Evolutionary conservation across 1,284 basidiomycete genomes (phyloP), one percentile per base, ranked within the genome.

Genomic region (Erythrobasidium hasegawianum): DNA sequence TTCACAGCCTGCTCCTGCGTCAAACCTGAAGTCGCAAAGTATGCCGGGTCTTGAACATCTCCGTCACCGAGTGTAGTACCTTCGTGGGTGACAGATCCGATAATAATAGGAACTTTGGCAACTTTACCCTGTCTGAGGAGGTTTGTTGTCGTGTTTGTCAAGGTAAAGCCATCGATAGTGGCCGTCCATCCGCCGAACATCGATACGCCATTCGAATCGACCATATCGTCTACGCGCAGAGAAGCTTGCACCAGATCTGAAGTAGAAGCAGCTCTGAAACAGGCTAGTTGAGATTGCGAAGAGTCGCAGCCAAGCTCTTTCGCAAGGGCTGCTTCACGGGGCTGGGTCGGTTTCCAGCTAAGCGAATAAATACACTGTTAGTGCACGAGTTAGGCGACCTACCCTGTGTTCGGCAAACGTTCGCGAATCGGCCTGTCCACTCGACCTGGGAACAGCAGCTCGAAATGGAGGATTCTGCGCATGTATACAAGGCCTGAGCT

Each of bases 91-190:
- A 64, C 61, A 29, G 54, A 18, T 26, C 61, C 18, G 58, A 64
- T 45, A 5, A 61, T 61, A 40, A 61, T 29, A 53, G 68, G 65
- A 1, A 69, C 57, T 20, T 64, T 68, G 11, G 70, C 70, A 45
- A 60, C 27, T 47, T 71, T 71, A 16, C 70, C 68, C 14, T 29
- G 22, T 27, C 39, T 24, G 60, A 64, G 56, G 20, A 67, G 59
- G 20, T 58, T 61, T 1, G 68, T 67, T 18, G 60, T 50, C 14
- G 57, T 59, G 40, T 71, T 65, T 5, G 68, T 68, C 8, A 71
- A 49, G 3, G 64, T 69, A 16, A 60, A 52, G 47, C 68, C 68
- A 53, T 69, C 70, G 18, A 71, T 57, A 1, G 70, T 60, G 20
- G 59, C 59, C 4, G 59, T 61, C 33, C 39, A 61, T 4, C 59